phyloP scores from a whole-genome alignment of 345 rosid genomes.

The Euclidium syriacum region DNA sequence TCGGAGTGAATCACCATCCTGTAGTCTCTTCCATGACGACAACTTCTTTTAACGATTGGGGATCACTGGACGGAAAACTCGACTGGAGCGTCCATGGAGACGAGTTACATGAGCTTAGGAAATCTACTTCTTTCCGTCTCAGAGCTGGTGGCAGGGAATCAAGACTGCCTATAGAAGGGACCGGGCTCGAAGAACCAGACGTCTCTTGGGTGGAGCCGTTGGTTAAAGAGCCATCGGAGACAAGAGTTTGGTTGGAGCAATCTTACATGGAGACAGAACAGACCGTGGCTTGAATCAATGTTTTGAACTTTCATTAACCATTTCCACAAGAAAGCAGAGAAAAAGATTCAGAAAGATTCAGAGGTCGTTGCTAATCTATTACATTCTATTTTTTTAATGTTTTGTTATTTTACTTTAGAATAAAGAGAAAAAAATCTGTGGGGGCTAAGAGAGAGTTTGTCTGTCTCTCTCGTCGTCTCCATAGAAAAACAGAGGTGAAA shows the following conservation, averaged over 20 bases:
- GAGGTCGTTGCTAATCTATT: constrained; percentile 27
- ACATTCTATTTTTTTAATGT: constrained; percentile 22
- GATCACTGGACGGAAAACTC: constrained; percentile 70
- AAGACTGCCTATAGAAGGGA: constrained; percentile 4
- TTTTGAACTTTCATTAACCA: constrained; percentile 23
- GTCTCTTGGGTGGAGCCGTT: constrained; percentile 73
- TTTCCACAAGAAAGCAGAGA: constrained; percentile 7
- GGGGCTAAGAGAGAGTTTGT: constrained; percentile 12
- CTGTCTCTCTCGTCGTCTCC: constrained; percentile 22
- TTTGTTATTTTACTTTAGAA: constrained; percentile 23
- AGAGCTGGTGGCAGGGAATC: constrained; percentile 37
- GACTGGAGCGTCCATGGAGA: constrained; percentile 77
- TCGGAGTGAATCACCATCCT: constrained; percentile 34
- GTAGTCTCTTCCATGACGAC: constrained; percentile 37
- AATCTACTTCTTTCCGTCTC: constrained; percentile 60
- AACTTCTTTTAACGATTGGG: constrained; percentile 53
- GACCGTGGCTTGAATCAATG: constrained; percentile 51
- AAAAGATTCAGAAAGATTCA: constrained; percentile 2
- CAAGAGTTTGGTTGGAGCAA: constrained; percentile 69
- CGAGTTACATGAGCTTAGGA: constrained; percentile 65
- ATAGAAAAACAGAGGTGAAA: constrained; percentile 23
- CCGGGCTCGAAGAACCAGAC: constrained; percentile 51
- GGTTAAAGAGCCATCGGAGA: constrained; percentile 47
- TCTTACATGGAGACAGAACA: constrained; percentile 76
- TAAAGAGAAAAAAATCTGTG: background rate